phyloP scores from a whole-genome alignment of 139 green algal genomes.

The Tetraselmis chui region DNA sequence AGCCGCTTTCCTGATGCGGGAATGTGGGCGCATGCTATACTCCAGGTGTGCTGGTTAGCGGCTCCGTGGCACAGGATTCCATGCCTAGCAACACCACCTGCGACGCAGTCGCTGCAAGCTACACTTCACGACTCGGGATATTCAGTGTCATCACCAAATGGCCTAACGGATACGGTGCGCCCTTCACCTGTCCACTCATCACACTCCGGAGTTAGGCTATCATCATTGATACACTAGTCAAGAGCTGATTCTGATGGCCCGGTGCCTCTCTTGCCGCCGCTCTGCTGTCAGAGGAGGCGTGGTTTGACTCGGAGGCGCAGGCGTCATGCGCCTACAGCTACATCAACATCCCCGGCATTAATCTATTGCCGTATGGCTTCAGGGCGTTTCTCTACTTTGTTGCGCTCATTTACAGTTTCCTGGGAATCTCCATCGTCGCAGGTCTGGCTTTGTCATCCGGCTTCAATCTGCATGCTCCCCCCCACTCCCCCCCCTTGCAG shows the following conservation, averaged over 20 bases:
- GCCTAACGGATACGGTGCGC: not conserved
- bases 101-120: no score
- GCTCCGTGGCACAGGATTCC: no score
- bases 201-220: not conserved
- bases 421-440: conserved; percentile 9
- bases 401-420: conserved; percentile 13
- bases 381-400: not conserved
- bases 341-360: not conserved
- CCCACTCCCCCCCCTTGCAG: not conserved
- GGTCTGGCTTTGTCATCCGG: no score
- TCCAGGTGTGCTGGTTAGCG: no score
- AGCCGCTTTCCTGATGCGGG: no score
- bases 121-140: no score
- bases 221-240: not conserved
- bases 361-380: not conserved
- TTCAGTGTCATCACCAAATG: not conserved
- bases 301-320: not conserved
- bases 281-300: not conserved
- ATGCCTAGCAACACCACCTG: no score
- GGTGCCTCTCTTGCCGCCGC: no score
- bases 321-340: not conserved
- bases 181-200: no score
- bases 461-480: no score
- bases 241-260: not conserved
- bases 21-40: no score